Base-by-base conservation (phyloP, 2,329 filamentous ascomycete genomes). In the Xylaria hypoxylon region DNA sequence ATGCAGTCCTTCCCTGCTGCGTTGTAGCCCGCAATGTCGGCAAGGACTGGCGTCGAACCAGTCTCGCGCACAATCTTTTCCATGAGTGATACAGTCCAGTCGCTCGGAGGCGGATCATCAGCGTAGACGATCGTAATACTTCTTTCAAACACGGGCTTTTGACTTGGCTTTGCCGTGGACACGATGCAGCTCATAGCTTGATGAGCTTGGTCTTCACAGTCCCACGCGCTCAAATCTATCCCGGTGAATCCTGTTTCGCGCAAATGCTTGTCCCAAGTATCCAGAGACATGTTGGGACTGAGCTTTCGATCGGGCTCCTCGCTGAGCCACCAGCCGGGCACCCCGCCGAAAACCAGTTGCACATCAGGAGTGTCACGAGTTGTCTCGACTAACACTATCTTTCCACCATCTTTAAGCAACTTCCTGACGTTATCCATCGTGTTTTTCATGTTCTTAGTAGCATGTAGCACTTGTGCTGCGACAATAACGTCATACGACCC, bases 401-500 rank as follows among this genome's bases (percentile, higher is more conserved):
- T 68, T 5, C 71, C 74, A n/a, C 65, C 67, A 8, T 72, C 71
- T 57, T 69, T 71, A 5, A 76, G 61, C 3, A 76, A 53, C 7
- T 57, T 68, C 11, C 63, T 66, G 1, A 72, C 64, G 24, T 76
- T 73, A 6, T 17, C 15, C 45, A 75, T 10, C 3, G 74, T 69
- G 10, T 31, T 17, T 15, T 44, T 26, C 19, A 76, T 26, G 10
- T 51, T 63, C 11, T 40, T 59, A 1, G 73, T 73, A 1, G 72
- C 70, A 45, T 75, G 72, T 6, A 76, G 50, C 7, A 70, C 71
- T 24, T 72, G 65, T 15, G 65, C 57, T 8, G 74, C 72, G 15
- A 77, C 26, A 13, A 77, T 62, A 40, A 77, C 52, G 47, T 77
- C 75, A 62, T 74, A 76, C 1, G 44, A 60, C 2, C 44, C 64